Evolutionary conservation across 2,329 filamentous ascomycete species (phyloP), one percentile per base, ranked within the genome.

Genomic region (Cladosporium sp.): DNA sequence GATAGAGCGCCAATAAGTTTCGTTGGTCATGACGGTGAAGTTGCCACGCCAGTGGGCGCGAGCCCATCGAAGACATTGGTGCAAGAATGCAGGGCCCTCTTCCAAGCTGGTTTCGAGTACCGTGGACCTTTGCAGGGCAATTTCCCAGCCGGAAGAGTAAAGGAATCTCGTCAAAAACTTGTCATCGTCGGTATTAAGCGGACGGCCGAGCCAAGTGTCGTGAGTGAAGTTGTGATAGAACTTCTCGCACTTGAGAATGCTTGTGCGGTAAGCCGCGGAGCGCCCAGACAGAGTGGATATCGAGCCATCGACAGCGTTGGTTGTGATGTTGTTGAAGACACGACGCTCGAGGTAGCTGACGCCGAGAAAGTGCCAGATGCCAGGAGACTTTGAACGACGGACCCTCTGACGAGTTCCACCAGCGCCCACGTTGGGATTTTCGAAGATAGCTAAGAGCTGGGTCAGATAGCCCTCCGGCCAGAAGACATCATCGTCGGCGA

Each of bases 21-120:
- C 66, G 38, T 65, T 65, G 41, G 56, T 42, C 46, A 85, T 70
- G 28, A 74, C 74, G 2, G 71, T 74, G 1, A 71, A 61, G 61
- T 83, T 84, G 51, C 74, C 78, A 5, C 82, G 72, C 71, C 77
- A 83, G 0, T 77, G 82, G 0, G 79, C 81, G 2, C 82, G 72
- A 0, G 72, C 73, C 82, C 80, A 85, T 10, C 81, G 74, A 7
- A 76, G 49, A 38, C 79, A 76, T 58, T 85, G 81, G 0, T 65
- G 62, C 3, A 72, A 58, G 59, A 81, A 84, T 58, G 78, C 78
- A 3, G 67, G 63, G 59, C 69, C 71, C 10, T 67, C 68, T 19
- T 80, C 81, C 2, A 85, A 66, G 0, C 73, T 76, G 0, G 80
- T 84, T 53, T 75, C 69, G 33, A 85, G 69, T 1, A 71, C 66